Evolutionary conservation across 495 filamentous ascomycete genomes (phyloP), one percentile per base, ranked within the genome.

Genomic region (Aspergillus haitiensis): DNA sequence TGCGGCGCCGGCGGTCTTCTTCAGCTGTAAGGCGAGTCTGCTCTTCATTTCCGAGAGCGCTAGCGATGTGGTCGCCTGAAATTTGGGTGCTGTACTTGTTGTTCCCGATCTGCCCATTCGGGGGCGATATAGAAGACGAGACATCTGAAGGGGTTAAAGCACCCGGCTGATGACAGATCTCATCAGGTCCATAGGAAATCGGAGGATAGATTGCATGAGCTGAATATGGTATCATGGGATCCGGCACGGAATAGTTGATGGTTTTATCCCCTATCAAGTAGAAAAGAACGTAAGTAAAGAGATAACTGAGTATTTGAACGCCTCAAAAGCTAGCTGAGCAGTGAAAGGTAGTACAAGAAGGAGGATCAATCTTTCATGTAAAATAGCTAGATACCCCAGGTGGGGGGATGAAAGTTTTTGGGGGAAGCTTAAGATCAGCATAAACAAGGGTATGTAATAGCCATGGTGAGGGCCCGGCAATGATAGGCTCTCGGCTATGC

Each of bases 1-100:
- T 98, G 61, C 94, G 89, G 47, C 93, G 87, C 10, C 94, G 90
- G 72, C 97, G 97, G 73, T 98, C 94, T 78, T 98, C 94, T 75
- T 98, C 94, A 34, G 94, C 93, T 13, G 91, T 92, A 12, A 86
- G 64, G 36, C 91, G 92, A 82, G 61, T 84, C 75, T 67, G 66
- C 64, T 75, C 77, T 65, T 80, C 76, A 44, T 72, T 73, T 44
- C 64, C 67, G 46, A 73, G 71, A 39, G 66, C 75, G 54, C 68
- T 72, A 34, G 72, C 74, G 59, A 79, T 70, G 49, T 73, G 77
- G 59, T 80, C 77, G 31, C 77, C 71, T 7, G 75, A 64, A 49
- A 78, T 75, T 33, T 73, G 69, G 35, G 77, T 78, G 70, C 72
- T 75, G 72, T 80, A 80, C 62, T 78, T 77, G 67, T 55, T 73